Conservation (phyloP, 1,139 yeast species). For the Pneumocystis jirovecii region DNA sequence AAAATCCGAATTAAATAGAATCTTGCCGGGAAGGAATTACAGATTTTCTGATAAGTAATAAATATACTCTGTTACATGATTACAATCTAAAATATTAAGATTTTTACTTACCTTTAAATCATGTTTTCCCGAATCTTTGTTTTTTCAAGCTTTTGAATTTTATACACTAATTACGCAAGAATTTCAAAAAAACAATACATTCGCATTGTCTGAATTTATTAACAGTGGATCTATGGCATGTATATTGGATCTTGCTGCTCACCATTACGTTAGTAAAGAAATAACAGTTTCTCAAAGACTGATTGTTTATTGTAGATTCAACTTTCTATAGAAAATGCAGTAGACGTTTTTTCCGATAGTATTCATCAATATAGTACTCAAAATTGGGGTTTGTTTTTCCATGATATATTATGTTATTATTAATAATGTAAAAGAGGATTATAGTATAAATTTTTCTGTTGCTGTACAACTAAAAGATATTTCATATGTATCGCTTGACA, state of each 20-base stretch:
- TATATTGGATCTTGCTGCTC: not conserved
- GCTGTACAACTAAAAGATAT: not conserved
- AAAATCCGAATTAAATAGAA: not conserved
- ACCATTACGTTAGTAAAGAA: not conserved
- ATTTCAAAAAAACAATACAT: not conserved
- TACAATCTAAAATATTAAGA: not conserved
- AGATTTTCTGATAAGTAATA: not conserved
- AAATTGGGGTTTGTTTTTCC: not conserved
- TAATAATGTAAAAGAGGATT: not conserved
- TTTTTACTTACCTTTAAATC: not conserved
- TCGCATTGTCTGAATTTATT: not conserved
- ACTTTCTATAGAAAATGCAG: not conserved
- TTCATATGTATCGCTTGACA: not conserved
- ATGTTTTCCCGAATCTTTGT: not conserved
- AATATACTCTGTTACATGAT: not conserved
- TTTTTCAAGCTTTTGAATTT: not conserved
- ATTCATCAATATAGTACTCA: not conserved
- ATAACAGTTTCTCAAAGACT: not conserved
- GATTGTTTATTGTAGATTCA: not conserved
- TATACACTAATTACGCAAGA: not conserved
- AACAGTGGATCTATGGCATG: not conserved
- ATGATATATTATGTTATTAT: not conserved
- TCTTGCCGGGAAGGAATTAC: not conserved
- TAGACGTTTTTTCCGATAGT: not conserved
- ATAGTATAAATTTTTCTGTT: not conserved